A percentile compares a stretch with the other conserved stretches of the same genome.
Evolutionary conservation across 306 rosid genomes (phyloP).

Genomic region (Hippophae gyantsensis): DNA sequence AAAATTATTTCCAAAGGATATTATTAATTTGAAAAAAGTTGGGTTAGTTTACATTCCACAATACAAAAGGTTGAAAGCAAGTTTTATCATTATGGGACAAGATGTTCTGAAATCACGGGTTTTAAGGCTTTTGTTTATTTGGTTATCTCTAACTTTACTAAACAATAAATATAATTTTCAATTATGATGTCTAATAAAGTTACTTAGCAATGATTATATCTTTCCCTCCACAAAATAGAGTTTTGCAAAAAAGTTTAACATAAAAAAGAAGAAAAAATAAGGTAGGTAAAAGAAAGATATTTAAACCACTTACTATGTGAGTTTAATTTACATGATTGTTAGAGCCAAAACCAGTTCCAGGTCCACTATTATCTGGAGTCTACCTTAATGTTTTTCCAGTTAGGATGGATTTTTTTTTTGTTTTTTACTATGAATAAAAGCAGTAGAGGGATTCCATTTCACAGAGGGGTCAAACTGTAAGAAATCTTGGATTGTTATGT

Average conservation of each 20-base stretch:
- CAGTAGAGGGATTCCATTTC: too few relatives aligned
- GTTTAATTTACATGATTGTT: too few relatives aligned
- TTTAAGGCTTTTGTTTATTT: neutral
- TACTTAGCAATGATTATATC: slow-evolving; percentile 23
- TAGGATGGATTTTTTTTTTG: too few relatives aligned
- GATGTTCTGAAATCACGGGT: slow-evolving; percentile 31
- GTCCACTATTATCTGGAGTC: too few relatives aligned
- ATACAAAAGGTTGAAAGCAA: slow-evolving; percentile 4
- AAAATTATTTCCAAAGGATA: neutral
- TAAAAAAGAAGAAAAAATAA: too few relatives aligned
- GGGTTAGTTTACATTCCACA: slow-evolving; percentile 7
- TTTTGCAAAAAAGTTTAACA: neutral
- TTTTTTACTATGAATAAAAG: too few relatives aligned
- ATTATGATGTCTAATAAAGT: slow-evolving; percentile 8
- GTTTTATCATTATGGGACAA: slow-evolving; percentile 31
- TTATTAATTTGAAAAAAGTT: neutral
- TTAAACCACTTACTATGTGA: too few relatives aligned
- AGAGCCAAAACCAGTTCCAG: too few relatives aligned
- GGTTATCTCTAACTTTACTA: neutral
- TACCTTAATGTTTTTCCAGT: too few relatives aligned
- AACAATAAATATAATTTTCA: slow-evolving; percentile 20
- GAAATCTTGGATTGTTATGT: too few relatives aligned
- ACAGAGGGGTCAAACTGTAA: too few relatives aligned
- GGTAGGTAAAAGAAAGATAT: too few relatives aligned
- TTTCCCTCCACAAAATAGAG: slow-evolving; percentile 11